A percentile compares a stretch with the other conserved stretches of the same genome.
Evolutionary conservation across 2,329 filamentous ascomycete genomes (phyloP).

Genomic region (Fusarium sp.): DNA sequence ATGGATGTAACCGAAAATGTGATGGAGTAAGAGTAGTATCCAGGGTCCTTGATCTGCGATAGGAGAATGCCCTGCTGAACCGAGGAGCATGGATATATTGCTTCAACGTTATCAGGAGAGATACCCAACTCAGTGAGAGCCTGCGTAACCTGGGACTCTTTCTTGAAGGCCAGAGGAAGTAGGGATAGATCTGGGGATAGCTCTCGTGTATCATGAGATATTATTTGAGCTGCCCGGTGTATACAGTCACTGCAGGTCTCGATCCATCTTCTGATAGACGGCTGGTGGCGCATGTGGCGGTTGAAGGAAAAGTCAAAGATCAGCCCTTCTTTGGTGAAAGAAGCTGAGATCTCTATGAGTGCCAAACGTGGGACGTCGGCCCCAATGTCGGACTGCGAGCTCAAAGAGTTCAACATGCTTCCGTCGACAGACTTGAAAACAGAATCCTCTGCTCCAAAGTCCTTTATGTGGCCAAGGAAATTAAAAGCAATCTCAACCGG

Average conservation of each 20-base stretch:
- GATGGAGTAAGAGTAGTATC: constrained; percentile 34
- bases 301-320: constrained; percentile 21
- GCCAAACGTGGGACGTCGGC: constrained; percentile 17
- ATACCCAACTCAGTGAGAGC: background rate
- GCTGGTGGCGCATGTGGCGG: constrained; percentile 2
- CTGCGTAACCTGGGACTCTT: background rate
- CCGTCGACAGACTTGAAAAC: constrained; percentile 5
- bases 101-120: background rate
- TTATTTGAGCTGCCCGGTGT: background rate
- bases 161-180: constrained; percentile 7
- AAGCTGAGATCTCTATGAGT: constrained; percentile 29
- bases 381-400: constrained; percentile 16
- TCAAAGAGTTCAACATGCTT: constrained; percentile 4
- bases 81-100: constrained; percentile 30
- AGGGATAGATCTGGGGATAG: constrained; percentile 1
- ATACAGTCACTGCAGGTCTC: background rate
- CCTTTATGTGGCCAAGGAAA: constrained; percentile 24
- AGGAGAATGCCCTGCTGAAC: constrained; percentile 37
- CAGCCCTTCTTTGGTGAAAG: background rate
- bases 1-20: constrained; percentile 5
- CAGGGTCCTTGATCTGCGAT: constrained; percentile 24
- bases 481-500: constrained; percentile 33
- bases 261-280: background rate
- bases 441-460: background rate
- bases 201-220: background rate